A percentile compares a stretch with the other conserved stretches of the same genome.
Conservation (phyloP, 305 asterid genomes). For the Fraxinus sp. region DNA sequence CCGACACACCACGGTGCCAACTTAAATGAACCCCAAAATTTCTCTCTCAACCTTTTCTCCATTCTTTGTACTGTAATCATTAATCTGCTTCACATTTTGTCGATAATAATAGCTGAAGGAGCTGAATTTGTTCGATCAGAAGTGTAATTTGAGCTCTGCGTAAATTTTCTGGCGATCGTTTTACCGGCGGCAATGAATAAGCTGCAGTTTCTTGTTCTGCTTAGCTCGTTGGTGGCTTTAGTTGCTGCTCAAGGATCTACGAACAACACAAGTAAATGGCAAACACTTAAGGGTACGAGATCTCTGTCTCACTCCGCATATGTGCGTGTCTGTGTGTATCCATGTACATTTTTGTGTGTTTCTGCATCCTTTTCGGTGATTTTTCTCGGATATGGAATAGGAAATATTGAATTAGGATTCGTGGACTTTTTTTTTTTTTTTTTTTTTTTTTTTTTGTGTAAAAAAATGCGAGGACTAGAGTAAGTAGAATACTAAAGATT, state of each 20-base stretch:
- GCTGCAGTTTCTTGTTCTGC: slow-evolving; percentile 17
- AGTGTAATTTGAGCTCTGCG: neutral
- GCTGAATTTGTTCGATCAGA: neutral
- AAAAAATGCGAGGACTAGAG: neutral
- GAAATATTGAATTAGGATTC: neutral
- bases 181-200: slow-evolving; percentile 24
- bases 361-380: neutral
- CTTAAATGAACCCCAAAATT: neutral
- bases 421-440: neutral
- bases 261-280: slow-evolving; percentile 38
- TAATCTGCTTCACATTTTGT: neutral
- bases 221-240: slow-evolving; percentile 38
- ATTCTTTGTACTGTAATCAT: neutral
- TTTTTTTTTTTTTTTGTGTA: too few relatives aligned
- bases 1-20: neutral
- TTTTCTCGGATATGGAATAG: neutral
- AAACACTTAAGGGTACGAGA: slow-evolving; percentile 45
- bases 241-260: slow-evolving; percentile 55
- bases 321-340: neutral
- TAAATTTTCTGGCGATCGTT: neutral
- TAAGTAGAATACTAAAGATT: neutral
- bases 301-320: neutral
- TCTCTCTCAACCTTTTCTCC: neutral
- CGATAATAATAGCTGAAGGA: neutral
- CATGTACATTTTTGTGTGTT: neutral